Base-by-base conservation (phyloP, 2,329 filamentous ascomycete species). In the Ascochyta fabae region DNA sequence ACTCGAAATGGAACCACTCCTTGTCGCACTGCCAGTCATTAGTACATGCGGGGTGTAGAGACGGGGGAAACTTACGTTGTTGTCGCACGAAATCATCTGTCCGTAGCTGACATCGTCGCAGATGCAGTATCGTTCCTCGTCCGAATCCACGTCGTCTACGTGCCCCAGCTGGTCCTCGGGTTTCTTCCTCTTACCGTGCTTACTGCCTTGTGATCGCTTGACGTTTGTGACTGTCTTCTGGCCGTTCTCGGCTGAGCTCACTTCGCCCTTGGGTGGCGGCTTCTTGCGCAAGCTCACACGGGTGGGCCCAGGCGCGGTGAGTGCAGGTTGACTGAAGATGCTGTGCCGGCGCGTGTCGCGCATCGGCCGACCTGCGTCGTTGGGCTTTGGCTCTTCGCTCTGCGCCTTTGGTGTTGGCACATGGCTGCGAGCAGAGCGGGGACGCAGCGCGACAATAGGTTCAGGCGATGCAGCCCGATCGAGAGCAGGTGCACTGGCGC, bases 1-100 rank as follows among this genome's bases (percentile, higher is more conserved):
- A 95, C 60, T 87, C 86, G 36, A 95, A 81, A 71, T 95, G 91
- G 73, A 94, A 95, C 91, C 91, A 95, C 74, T 94, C 90, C 60
- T 86, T 86, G 65, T 91, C 87, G 77, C 91, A 95, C 76, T 89
- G 79, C 15, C 24, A 4, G n/a, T 19, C 13, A 44, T 71, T 53
- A 69, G 62, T 35, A 70, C 34, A 6, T 40, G 5, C 51, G 49
- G n/a, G 4, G 15, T 26, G 15, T 12, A 16, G 12, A 31, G 23
- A 1, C 35, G 19, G 24, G 4, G 10, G 10, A 2, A 7, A 57
- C 70, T 65, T 75, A 91, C 88, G 40, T 85, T 80, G 67, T 92
- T 92, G 68, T 94, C 90, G 75, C 91, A 95, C 58, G 86, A 85
- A 71, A 95, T 91, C 91, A 95, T 95, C 19, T 84, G 87, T 48